Conservation (phyloP, 495 filamentous ascomycete genomes). For the Neurospora sp. region DNA sequence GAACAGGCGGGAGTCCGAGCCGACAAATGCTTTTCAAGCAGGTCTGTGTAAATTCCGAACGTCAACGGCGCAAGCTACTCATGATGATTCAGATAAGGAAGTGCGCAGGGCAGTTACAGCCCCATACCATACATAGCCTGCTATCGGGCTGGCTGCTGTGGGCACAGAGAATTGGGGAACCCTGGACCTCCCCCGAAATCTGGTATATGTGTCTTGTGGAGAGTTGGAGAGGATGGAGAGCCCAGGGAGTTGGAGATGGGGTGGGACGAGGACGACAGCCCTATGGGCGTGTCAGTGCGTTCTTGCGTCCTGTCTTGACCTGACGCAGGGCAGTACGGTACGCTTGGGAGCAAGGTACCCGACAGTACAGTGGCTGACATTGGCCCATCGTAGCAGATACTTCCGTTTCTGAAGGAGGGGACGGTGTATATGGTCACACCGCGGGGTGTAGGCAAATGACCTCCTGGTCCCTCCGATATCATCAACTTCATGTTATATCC, state of each 20-base stretch:
- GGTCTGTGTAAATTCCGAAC: background rate
- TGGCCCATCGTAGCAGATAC: background rate
- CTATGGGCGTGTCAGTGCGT: background rate
- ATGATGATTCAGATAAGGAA: too few species aligned
- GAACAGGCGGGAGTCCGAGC: background rate
- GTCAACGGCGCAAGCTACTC: background rate
- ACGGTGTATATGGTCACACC: background rate
- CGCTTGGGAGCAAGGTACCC: background rate
- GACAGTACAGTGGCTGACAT: background rate
- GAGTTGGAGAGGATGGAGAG: background rate
- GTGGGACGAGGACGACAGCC: background rate
- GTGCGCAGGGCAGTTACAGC: background rate
- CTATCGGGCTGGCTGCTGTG: background rate
- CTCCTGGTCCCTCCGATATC: background rate
- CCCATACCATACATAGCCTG: background rate
- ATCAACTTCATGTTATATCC: background rate
- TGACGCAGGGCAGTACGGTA: background rate
- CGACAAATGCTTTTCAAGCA: background rate
- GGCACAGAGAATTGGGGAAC: background rate
- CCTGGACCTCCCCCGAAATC: background rate
- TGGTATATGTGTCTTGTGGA: background rate
- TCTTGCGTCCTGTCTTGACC: background rate
- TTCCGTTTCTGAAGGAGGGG: background rate
- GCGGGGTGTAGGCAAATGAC: background rate
- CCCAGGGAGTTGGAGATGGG: background rate